Conservation (phyloP, 78 protist genomes). For the Dictyostelium capitatum region DNA sequence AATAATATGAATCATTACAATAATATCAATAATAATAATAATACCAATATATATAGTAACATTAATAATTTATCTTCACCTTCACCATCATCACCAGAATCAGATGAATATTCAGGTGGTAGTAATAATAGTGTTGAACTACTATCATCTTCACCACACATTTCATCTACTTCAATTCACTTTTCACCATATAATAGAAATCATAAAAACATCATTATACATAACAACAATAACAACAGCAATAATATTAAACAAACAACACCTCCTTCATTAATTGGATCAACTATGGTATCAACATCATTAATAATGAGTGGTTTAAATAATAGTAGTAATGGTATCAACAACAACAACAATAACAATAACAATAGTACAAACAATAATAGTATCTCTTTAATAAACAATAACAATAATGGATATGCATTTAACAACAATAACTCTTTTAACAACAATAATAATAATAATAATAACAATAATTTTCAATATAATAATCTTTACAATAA, state of each 20-base stretch:
- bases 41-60: not conserved
- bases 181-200: constrained; percentile 4
- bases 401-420: not conserved
- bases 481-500: not conserved
- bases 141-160: not conserved
- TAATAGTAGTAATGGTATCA: not conserved
- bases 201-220: not conserved
- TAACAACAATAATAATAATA: not conserved
- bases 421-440: not conserved
- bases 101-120: not conserved
- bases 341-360: not conserved
- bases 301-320: not conserved
- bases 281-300: constrained; percentile 1
- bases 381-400: too few relatives aligned
- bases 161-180: not conserved
- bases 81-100: not conserved
- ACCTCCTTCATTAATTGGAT: not conserved
- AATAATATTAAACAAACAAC: not conserved
- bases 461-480: not conserved
- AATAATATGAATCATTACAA: not conserved
- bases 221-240: not conserved
- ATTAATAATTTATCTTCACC: not conserved
- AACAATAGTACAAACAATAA: constrained; percentile 3
- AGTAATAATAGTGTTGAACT: not conserved
- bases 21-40: constrained; percentile 8